These are phyloP conservation scores for Toxoplasma gondii DNA, from an alignment of 169 alveolate genomes.

Conservation along the genomic window DNA sequence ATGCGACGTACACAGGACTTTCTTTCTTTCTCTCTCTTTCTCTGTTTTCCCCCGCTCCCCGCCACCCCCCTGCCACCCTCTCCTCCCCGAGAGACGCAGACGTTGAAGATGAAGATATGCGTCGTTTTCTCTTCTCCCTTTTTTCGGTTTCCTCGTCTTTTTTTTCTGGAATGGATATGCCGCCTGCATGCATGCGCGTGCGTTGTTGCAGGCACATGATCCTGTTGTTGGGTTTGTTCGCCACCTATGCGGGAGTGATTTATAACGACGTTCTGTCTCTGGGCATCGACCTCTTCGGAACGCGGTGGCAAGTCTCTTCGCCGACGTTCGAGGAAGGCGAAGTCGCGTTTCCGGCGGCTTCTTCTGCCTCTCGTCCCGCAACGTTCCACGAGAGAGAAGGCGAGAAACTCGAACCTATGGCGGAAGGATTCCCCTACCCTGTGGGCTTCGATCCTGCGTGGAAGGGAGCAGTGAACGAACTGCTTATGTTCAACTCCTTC, in stretches of 20 bases:
- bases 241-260: constrained; percentile 91
- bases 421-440: constrained; percentile 94
- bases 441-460: constrained; percentile 99
- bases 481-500: constrained; percentile 94
- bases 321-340: not conserved
- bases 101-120: no score
- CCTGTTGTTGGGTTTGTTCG: constrained; percentile 93
- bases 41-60: no score
- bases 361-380: not conserved
- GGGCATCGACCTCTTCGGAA: constrained; percentile 93
- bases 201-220: constrained; percentile 87
- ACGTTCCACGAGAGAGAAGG: not conserved
- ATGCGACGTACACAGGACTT: no score
- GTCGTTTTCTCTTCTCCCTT: no score
- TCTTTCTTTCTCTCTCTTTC: no score
- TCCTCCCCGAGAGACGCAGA: no score
- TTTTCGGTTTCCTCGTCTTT: constrained; percentile 41
- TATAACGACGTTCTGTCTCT: constrained; percentile 98
- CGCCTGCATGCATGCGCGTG: not conserved
- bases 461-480: constrained; percentile 96
- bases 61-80: no score
- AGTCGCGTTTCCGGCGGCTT: not conserved
- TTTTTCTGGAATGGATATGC: no score
- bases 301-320: constrained; percentile 69
- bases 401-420: not conserved